Conservation (phyloP, 2,329 filamentous ascomycete species). For the Penicillium capsulatum region DNA sequence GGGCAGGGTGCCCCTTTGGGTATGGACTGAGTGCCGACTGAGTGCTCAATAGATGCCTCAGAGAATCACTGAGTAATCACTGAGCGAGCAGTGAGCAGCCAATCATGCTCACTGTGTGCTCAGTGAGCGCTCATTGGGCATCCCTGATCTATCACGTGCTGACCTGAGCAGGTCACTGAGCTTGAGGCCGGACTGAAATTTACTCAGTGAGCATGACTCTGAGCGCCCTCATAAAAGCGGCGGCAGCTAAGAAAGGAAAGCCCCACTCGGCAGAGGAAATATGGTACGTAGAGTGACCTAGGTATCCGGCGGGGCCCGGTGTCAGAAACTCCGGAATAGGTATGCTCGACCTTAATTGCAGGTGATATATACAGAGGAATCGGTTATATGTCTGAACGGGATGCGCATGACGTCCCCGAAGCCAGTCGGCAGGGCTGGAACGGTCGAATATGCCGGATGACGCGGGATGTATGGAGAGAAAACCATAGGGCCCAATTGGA, state of each 20-base stretch:
- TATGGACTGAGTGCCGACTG: constrained; percentile 9
- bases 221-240: constrained; percentile 15
- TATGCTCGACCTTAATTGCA: no score
- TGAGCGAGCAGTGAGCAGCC: constrained; percentile 10
- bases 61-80: constrained; percentile 9
- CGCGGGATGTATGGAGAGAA: no score
- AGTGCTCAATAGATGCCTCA: constrained; percentile 15
- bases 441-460: constrained; percentile 3
- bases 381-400: no score
- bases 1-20: constrained; percentile 9
- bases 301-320: no score
- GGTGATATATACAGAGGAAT: no score
- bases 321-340: no score
- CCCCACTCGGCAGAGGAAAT: constrained; percentile 11
- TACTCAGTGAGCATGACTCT: constrained; percentile 14
- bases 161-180: constrained; percentile 8
- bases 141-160: constrained; percentile 8
- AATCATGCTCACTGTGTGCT: constrained; percentile 9
- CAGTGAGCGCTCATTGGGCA: constrained; percentile 5
- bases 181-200: constrained; percentile 11
- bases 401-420: no score
- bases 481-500: no score
- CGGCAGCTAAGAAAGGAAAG: constrained; percentile 12
- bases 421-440: not conserved
- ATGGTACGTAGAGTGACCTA: constrained; percentile 9